These are phyloP conservation scores for Pterulicium gracile DNA, from an alignment of 1,284 basidiomycete genomes.

Conservation along the genomic window DNA sequence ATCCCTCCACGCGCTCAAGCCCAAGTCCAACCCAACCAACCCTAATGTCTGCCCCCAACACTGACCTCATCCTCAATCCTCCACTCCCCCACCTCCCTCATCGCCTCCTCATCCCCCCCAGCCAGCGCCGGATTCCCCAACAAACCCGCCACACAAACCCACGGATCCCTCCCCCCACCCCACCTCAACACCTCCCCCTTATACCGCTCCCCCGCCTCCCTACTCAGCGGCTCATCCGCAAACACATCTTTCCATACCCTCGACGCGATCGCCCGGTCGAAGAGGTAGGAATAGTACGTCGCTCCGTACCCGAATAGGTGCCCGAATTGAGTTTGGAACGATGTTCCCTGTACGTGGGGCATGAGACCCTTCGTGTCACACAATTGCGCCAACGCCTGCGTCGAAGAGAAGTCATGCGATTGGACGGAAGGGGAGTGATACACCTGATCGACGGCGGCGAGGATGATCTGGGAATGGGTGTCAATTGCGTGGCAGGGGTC, in stretches of 20 bases:
- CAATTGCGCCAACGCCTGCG: slow-evolving; percentile 50
- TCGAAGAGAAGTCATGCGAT: slow-evolving; percentile 58
- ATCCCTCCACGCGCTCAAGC: not conserved
- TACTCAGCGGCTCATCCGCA: slow-evolving; percentile 45
- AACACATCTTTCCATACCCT: slow-evolving; percentile 83
- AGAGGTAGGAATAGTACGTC: slow-evolving; percentile 95
- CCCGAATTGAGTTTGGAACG: slow-evolving; percentile 92
- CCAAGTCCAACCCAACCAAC: not conserved
- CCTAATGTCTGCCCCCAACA: slow-evolving; percentile 36
- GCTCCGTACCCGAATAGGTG: slow-evolving; percentile 96
- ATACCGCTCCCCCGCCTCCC: slow-evolving; percentile 67
- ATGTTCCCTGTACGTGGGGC: slow-evolving; percentile 72
- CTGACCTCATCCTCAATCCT: slow-evolving; percentile 62
- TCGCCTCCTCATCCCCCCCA: slow-evolving; percentile 69
- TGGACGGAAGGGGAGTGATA: slow-evolving; percentile 74
- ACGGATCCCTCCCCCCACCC: slow-evolving; percentile 90
- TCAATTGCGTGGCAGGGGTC: slow-evolving; percentile 73
- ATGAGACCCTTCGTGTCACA: slow-evolving; percentile 68
- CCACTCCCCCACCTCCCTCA: slow-evolving; percentile 87
- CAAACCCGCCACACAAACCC: slow-evolving; percentile 82
- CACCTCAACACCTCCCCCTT: slow-evolving; percentile 68
- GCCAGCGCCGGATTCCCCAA: slow-evolving; percentile 54
- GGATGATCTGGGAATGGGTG: slow-evolving; percentile 85
- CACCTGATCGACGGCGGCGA: slow-evolving; percentile 82
- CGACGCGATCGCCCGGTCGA: slow-evolving; percentile 92